Conservation (phyloP, 208 protist species). For the Trypanosoma congolense region DNA sequence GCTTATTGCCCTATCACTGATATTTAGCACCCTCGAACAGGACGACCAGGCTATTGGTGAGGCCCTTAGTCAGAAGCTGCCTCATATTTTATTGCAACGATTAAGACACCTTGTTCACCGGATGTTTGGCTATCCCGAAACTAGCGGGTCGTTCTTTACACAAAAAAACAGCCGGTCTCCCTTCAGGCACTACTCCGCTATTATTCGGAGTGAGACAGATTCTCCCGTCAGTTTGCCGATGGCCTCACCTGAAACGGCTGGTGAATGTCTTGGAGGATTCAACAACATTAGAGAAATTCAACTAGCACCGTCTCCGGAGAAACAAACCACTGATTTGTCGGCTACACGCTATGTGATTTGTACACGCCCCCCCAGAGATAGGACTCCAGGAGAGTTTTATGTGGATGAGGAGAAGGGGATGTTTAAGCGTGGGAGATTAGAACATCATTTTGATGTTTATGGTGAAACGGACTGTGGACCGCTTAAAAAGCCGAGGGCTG, state of each 20-base stretch:
- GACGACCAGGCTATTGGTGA: constrained; percentile 70
- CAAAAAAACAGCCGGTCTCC: constrained; percentile 14
- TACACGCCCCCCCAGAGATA: background rate
- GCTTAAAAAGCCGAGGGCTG: constrained; percentile 11
- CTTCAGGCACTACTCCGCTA: constrained; percentile 23
- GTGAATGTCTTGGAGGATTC: background rate
- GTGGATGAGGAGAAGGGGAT: too few species aligned
- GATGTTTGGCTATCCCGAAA: constrained; percentile 42
- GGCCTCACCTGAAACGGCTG: constrained; percentile 23
- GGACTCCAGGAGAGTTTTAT: background rate
- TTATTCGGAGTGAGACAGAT: constrained; percentile 24
- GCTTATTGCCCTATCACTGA: constrained; percentile 67
- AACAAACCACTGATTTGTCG: background rate
- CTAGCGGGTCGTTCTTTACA: background rate
- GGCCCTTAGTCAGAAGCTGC: constrained; percentile 47
- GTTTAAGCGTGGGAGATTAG: too few species aligned
- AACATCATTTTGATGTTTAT: too few species aligned
- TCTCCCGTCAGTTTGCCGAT: constrained; percentile 25
- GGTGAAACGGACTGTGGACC: too few species aligned
- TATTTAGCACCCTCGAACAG: constrained; percentile 81
- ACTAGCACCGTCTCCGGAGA: background rate
- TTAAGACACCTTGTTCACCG: constrained; percentile 66
- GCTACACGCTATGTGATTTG: background rate
- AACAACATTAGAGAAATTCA: background rate
- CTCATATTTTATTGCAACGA: constrained; percentile 53